A percentile compares a stretch with the other conserved stretches of the same genome.
These are phyloP conservation scores for Heliocybe sulcata DNA, from an alignment of 1,284 basidiomycete species.

Conservation along the genomic window DNA sequence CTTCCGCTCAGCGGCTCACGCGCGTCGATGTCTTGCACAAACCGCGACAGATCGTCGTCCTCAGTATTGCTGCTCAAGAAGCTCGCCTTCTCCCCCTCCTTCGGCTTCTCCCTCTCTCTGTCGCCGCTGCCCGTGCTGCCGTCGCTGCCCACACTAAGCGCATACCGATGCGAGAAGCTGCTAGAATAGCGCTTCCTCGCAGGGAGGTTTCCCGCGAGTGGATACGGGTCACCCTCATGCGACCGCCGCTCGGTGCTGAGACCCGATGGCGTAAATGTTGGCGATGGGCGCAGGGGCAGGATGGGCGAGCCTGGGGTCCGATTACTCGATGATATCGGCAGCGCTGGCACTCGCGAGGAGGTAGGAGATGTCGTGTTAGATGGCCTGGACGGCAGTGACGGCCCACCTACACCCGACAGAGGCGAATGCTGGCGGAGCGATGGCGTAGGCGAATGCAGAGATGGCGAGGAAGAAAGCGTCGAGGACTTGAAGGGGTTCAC, in stretches of 20 bases:
- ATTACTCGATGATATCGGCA: slow-evolving; percentile 36
- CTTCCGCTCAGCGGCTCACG: slow-evolving; percentile 52
- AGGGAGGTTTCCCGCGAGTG: slow-evolving; percentile 11
- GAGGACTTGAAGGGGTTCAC: slow-evolving; percentile 66
- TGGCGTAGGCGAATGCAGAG: slow-evolving; percentile 39
- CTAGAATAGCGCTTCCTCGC: slow-evolving; percentile 39
- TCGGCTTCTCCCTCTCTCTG: slow-evolving; percentile 23
- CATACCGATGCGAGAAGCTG: slow-evolving; percentile 61
- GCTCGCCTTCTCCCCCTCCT: slow-evolving; percentile 31
- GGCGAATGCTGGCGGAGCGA: slow-evolving; percentile 39
- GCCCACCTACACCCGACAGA: slow-evolving; percentile 21
- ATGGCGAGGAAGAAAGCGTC: slow-evolving; percentile 50
- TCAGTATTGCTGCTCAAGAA: slow-evolving; percentile 46
- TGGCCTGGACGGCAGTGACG: slow-evolving; percentile 28
- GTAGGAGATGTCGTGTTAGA: slow-evolving; percentile 26
- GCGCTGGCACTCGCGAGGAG: slow-evolving; percentile 23
- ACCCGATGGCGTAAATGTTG: slow-evolving; percentile 40
- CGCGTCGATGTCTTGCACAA: slow-evolving; percentile 67
- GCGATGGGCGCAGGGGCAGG: slow-evolving; percentile 30
- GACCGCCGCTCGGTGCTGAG: slow-evolving; percentile 32
- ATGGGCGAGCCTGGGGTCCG: slow-evolving; percentile 21
- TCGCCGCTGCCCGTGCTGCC: slow-evolving; percentile 31
- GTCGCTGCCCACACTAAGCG: slow-evolving; percentile 29
- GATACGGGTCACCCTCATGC: slow-evolving; percentile 15
- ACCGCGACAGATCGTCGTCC: slow-evolving; percentile 69